Base-by-base conservation (phyloP, 2,329 filamentous ascomycete genomes). In the Pleoardoris graminearum region DNA sequence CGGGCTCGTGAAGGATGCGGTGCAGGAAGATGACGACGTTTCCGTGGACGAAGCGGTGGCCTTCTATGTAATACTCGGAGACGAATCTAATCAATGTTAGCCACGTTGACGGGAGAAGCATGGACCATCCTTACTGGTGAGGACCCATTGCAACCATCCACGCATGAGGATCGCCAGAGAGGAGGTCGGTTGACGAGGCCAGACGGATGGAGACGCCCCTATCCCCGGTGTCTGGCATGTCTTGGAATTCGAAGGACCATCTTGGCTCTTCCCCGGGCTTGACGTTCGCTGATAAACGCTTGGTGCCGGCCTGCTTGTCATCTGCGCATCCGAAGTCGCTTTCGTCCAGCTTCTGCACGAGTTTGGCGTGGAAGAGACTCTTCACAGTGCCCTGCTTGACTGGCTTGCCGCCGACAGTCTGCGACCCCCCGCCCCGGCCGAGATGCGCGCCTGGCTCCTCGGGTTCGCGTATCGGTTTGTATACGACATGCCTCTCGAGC, bases 11-110 rank as follows among this genome's bases (percentile, higher is more conserved):
- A 17, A 84, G 71, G 21, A 84, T 73, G 29, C 82, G 82, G 61
- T 83, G 79, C 25, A 87, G 68, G 52, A 79, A 79, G 43, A 87
- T 70, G 39, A 83, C 73, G 48, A 83, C 78, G 61, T 86, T 83
- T 48, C 81, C 78, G 51, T 81, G 76, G 32, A 86, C 77, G 59
- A 86, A 82, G 50, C 79, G 77, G 61, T 84, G 77, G 21, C 84
- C 84, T 61, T 81, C 76, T 17, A 82, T 66, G 46, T 83, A 71
- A 62, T 82, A 84, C 60, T 85, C 82, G 5, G 79, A 81, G 19
- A 81, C 77, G 56, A 81, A 84, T 45, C 82, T 85, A 54, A 7
- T 21, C 30, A 4, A 14, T 17, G 48, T 74, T 51, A 73, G 68
- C 48, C 22, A 29, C 32, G 50, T 19, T 21, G 17, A 23, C 42